Evolutionary conservation across 1,284 basidiomycete genomes (phyloP).

Genomic region (Ganoderma boninense): DNA sequence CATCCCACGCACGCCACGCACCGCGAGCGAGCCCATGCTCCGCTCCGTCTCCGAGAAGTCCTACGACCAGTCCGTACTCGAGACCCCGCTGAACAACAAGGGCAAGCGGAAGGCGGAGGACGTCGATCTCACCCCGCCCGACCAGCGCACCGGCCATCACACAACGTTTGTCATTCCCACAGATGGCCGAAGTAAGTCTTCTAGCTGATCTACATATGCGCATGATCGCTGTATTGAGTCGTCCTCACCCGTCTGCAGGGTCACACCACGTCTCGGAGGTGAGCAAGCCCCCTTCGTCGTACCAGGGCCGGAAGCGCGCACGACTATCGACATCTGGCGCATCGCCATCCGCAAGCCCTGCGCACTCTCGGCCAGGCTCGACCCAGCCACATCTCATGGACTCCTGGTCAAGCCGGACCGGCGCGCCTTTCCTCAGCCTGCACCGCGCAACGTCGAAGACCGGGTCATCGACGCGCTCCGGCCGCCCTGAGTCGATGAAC

Average conservation of each 20-base stretch:
- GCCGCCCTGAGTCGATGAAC: constrained; percentile 33
- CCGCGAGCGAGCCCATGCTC: constrained; percentile 40
- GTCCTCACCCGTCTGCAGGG: constrained; percentile 30
- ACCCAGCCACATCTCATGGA: constrained; percentile 50
- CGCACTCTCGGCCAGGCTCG: constrained; percentile 39
- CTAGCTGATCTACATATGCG: background rate
- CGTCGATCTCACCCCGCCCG: constrained; percentile 56
- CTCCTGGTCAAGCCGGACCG: constrained; percentile 63
- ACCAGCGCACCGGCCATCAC: constrained; percentile 46
- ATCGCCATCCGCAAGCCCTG: constrained; percentile 45
- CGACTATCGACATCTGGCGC: constrained; percentile 55
- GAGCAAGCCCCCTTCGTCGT: constrained; percentile 69
- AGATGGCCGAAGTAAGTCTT: constrained; percentile 55
- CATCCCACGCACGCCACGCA: constrained; percentile 33
- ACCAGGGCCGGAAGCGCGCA: constrained; percentile 67
- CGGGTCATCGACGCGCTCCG: constrained; percentile 41
- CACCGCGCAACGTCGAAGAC: constrained; percentile 49
- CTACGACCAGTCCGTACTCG: constrained; percentile 21
- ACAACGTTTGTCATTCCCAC: constrained; percentile 52
- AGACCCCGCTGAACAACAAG: constrained; percentile 43
- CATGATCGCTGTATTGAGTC: background rate
- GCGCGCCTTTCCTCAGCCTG: constrained; percentile 37
- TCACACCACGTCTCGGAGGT: constrained; percentile 38
- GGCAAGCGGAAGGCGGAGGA: constrained; percentile 64
- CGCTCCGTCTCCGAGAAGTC: constrained; percentile 36